Base-by-base conservation (phyloP, 2,329 filamentous ascomycete species). In the Didymella lethalis region DNA sequence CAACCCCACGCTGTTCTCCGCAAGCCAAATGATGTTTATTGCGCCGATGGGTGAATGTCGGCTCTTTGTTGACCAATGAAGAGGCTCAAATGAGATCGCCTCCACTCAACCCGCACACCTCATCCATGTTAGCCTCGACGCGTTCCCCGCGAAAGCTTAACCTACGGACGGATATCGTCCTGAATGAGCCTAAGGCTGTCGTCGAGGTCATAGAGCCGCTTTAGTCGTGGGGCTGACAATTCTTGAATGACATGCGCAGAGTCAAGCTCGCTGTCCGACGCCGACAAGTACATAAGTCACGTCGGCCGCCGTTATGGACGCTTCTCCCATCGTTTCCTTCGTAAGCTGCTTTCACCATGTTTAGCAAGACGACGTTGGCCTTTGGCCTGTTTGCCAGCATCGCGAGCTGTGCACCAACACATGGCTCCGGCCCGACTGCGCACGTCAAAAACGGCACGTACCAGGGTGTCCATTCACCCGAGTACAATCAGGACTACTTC, bases 401-500 rank as follows among this genome's bases (percentile, higher is more conserved):
- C 23, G 63, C 49, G 18, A 59, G 45, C 36, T 55, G 52, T 47
- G 62, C 61, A 31, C 46, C 49, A 16, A 58, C 53, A 29, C 44
- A 56, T 20, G 23, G 43, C 14, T 18, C 55, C 43, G 64, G 59
- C 5, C 78, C 79, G 4, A 75, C 67, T 0, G 80, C 70, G 11
- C 66, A 62, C 1, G 63, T 80, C 45, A 79, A 78, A 65, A 82
- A 82, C 62, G 80, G 80, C n/a, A 78, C 79, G 0, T 72, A 78
- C 41, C 58, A 68, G 31, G 80, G 80, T 16, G 44, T 75, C 3
- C 67, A 81, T 61, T 76, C 74, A 7, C 45, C 64, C 12, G 68
- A 75, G 36, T 81, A 80, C 64, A 69, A 81, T 48, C 78, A 82
- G 62, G 79, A 82, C 66, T 78, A 71, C 63, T 82, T 81, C 63